Evolutionary conservation across 129 eudicot species (phyloP), one percentile per base, ranked within the genome.

Genomic region (Glebionis coronaria): DNA sequence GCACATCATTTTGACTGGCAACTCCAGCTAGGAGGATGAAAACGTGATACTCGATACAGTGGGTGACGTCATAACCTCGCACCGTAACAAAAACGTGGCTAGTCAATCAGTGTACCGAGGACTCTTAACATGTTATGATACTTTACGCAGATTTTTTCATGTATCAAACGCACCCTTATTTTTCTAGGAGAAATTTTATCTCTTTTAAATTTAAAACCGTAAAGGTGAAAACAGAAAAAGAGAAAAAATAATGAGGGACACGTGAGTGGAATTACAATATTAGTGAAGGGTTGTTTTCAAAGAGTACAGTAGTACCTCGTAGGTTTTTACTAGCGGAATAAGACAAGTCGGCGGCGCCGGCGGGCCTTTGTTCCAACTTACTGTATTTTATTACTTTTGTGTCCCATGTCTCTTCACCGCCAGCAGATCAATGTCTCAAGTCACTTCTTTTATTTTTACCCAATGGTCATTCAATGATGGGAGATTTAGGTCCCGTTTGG

Each of bases 311-410:
- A 25, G 66, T 56, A 65, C 78, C 78, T 74, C 66, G 79, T 74
- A 74, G 73, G 16, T 57, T 53, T 65, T 74, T 18, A 65, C 29
- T 65, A 56, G 12, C 61, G 38, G 66, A 65, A 65, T 38, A 16
- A 40, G 31, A 42, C 73, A 66, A 58, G 55, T 74, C 79, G 79
- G 79, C 79, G 67, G 72, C 79, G 73, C 59, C 79, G 79, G 40
- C 68, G 52, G 51, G 57, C 50, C 56, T 64, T 21, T 55, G 29
- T 42, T 69, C 15, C 16, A 40, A 54, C 52, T 44, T 35, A n/a
- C n/a, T n/a, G n/a, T n/a, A 6, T 20, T 27, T 57, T 2, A 12
- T 56, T 9, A 61, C 67, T 66, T 66, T 66, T 54, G 61, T 74
- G 73, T 67, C 79, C 44, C 54, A 29, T 74, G 79, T 74, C 73